Percentiles rank a stretch among this genome's conserved stretches.
Conservation (phyloP, 306 rosid genomes). For the Quercus robur region DNA sequence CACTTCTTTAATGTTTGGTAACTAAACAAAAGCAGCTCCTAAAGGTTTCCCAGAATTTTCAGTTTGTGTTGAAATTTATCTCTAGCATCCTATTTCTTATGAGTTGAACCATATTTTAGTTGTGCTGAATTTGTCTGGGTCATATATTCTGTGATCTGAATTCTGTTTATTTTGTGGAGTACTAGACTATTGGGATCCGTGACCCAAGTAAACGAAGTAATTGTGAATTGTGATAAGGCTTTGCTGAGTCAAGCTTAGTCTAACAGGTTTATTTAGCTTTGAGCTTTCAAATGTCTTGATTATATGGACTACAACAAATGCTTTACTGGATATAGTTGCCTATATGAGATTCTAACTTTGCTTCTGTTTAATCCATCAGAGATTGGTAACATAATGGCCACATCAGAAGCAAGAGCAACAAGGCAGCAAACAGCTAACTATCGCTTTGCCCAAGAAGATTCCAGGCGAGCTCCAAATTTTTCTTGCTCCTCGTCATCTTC, state of each 20-base stretch:
- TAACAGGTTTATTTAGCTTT: neutral
- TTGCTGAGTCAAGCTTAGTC: neutral
- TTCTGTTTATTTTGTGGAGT: neutral
- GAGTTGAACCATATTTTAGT: neutral
- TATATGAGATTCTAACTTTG: neutral
- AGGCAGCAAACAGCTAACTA: conserved; percentile 16
- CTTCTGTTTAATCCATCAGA: neutral
- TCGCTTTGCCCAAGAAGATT: conserved; percentile 22
- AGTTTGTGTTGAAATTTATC: neutral
- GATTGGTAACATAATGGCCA: conserved; percentile 25
- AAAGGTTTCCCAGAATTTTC: neutral
- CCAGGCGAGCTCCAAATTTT: conserved; percentile 16
- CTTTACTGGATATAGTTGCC: neutral
- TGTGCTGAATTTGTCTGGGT: neutral
- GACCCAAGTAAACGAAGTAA: neutral
- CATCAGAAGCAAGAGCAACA: conserved; percentile 25
- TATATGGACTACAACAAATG: neutral
- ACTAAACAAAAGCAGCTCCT: neutral
- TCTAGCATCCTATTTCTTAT: neutral
- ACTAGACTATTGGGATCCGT: neutral
- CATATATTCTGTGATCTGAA: neutral
- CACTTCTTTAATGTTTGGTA: neutral
- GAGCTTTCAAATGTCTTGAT: neutral
- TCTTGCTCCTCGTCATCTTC: conserved; percentile 23
- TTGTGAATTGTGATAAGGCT: neutral